These are phyloP conservation scores for Cyclotella cryptica DNA, from an alignment of 108 stramenopile species.

Conservation along the genomic window DNA sequence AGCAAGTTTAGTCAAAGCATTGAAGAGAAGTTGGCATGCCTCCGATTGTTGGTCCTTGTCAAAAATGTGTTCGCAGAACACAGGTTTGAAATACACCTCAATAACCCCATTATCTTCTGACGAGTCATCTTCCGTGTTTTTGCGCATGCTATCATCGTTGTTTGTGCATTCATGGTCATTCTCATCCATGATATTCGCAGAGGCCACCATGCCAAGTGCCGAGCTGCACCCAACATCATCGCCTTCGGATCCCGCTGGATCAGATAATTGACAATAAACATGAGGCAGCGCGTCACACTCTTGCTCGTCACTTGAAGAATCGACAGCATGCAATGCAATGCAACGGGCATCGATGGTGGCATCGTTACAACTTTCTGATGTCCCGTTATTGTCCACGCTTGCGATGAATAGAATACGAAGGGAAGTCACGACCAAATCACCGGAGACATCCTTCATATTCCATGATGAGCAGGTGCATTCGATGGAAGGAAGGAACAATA, in stretches of 20 bases:
- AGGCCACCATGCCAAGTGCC: slow-evolving; percentile 1
- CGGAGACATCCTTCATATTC: slow-evolving; percentile 43
- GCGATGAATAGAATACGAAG: slow-evolving; percentile 52
- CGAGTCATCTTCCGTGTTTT: slow-evolving; percentile 1
- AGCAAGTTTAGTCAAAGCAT: slow-evolving; percentile 68
- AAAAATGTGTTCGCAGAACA: background rate
- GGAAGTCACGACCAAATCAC: slow-evolving; percentile 51
- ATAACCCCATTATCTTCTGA: slow-evolving; percentile 42
- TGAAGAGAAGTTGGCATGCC: slow-evolving; percentile 63
- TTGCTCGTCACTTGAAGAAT: slow-evolving; percentile 3
- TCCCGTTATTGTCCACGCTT: background rate
- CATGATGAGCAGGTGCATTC: slow-evolving; percentile 50
- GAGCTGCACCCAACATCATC: background rate
- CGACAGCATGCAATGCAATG: slow-evolving; percentile 78
- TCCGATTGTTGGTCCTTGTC: slow-evolving; percentile 24
- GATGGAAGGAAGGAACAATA: slow-evolving; percentile 40
- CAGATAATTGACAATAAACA: slow-evolving; percentile 20
- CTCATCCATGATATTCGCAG: slow-evolving; percentile 8
- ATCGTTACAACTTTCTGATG: slow-evolving; percentile 42
- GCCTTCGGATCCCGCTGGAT: slow-evolving; percentile 6
- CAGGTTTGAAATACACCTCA: slow-evolving; percentile 65
- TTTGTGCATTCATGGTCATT: slow-evolving; percentile 6
- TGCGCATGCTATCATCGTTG: slow-evolving; percentile 12
- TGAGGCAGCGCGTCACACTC: background rate
- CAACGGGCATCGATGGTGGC: slow-evolving; percentile 69